Base-by-base conservation (phyloP, 2,329 filamentous ascomycete species). In the Aspergillus hortae region DNA sequence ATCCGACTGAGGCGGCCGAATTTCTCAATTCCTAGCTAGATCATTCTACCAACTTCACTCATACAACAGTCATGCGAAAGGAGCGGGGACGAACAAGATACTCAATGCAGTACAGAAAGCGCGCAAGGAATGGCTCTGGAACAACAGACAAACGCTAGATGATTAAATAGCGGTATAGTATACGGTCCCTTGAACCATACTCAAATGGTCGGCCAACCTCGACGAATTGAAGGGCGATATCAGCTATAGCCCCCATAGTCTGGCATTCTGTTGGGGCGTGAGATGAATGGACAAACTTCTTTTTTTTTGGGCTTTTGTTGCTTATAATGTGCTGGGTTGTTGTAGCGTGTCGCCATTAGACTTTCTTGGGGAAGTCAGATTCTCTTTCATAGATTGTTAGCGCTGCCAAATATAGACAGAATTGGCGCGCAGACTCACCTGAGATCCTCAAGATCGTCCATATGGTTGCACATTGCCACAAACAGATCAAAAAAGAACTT, bases 401-500 rank as follows among this genome's bases (percentile, higher is more conserved):
- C n/a, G n/a, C n/a, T n/a, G n/a, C n/a, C n/a, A n/a, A n/a, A n/a
- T n/a, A n/a, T n/a, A n/a, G n/a, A n/a, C n/a, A n/a, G n/a, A n/a
- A n/a, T n/a, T n/a, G n/a, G 55, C 5, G 41, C 47, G 40, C 35
- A 53, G 32, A 54, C 82, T 72, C 86, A 88, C 83, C 83, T 87
- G 74, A 90, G 85, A 71, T 94, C 90, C 76, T 90, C 87, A 76
- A 96, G 85, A 75, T 96, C 92, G 82, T 96, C 92, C 69, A 96
- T 88, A 79, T 96, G 92, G 78, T 96, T 96, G 81, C 90, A 95
- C 87, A 96, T 89, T 67, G 92, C 92, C 71, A 96, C 92, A 74
- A 96, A 97, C 75, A 97, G 80, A 81, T 96, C 92, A 78, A 97
- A 97, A 82, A 94, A 96, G 77, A 96, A 82, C 81, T 92, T 92